Evolutionary conservation across 2,329 filamentous ascomycete genomes (phyloP).

Genomic region (Ophiocordyceps unilateralis): DNA sequence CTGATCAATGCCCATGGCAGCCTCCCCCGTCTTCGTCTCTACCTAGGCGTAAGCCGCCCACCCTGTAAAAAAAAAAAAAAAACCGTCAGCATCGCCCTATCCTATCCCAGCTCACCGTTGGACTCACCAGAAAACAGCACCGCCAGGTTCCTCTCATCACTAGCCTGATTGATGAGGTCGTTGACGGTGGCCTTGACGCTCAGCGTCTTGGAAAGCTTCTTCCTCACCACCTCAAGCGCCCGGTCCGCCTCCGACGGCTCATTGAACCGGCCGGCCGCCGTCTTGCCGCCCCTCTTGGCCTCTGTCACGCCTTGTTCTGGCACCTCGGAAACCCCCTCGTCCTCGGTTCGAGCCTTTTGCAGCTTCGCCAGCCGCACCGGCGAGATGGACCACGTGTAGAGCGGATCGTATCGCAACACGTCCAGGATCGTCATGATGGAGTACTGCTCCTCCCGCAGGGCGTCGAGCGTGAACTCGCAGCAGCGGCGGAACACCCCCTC

Average conservation of each 20-base stretch:
- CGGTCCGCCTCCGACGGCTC: slow-evolving; percentile 67
- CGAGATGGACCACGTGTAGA: slow-evolving; percentile 91
- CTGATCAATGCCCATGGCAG: no score
- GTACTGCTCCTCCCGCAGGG: slow-evolving; percentile 84
- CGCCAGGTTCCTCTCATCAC: slow-evolving; percentile 81
- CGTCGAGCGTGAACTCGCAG: slow-evolving; percentile 93
- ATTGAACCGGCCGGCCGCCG: slow-evolving; percentile 22
- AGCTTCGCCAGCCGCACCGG: slow-evolving; percentile 46
- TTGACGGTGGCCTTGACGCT: slow-evolving; percentile 94
- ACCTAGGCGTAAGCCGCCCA: slow-evolving; percentile 28
- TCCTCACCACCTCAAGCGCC: slow-evolving; percentile 80
- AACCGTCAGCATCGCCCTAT: slow-evolving; percentile 7
- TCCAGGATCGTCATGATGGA: slow-evolving; percentile 98
- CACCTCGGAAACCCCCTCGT: slow-evolving; percentile 20
- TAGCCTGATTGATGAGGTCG: slow-evolving; percentile 89
- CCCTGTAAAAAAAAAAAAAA: slow-evolving; percentile 13
- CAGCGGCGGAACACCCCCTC: slow-evolving; percentile 96
- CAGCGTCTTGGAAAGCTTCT: slow-evolving; percentile 86
- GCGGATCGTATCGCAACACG: slow-evolving; percentile 90
- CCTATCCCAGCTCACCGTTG: no score
- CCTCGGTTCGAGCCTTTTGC: slow-evolving; percentile 41
- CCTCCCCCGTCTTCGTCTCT: no score
- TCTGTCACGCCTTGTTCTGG: slow-evolving; percentile 18
- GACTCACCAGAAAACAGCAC: slow-evolving; percentile 67
- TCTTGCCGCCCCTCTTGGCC: slow-evolving; percentile 18